Base-by-base conservation (phyloP, 108 stramenopile genomes). In the Cyclostephanos invisitatus region DNA sequence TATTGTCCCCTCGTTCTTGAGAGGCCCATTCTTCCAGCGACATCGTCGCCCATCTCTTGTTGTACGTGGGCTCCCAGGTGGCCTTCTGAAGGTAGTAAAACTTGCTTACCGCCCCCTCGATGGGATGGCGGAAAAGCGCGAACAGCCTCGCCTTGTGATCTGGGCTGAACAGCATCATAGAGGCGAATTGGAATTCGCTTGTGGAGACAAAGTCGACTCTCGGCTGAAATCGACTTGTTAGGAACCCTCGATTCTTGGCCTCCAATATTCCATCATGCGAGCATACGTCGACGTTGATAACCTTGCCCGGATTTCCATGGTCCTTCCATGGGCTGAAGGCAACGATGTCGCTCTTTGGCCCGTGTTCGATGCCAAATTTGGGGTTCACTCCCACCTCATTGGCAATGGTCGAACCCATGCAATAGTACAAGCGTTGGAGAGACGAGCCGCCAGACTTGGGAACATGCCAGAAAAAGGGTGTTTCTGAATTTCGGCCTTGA, bases 391-490 rank as follows among this genome's bases (percentile, higher is more conserved):
- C 80, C 18, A 72, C 61, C 51, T 83, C 78, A 24, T 63, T 69
- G 8, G 83, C 75, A 50, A 75, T 56, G 2, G 62, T 63, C 36
- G 79, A 54, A 0, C 78, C 83, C 53, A 83, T 71, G 64, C 83
- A 83, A 55, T 67, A 78, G 17, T 64, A 74, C 8, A 80, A 56
- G 32, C 67, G 64, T 54, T 83, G 78, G 51, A 83, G 48, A 20
- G 78, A 74, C 22, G 77, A 67, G 25, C 80, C 80, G 8, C 80
- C 84, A 14, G 66, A 56, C 20, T 82, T 82, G 28, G 80, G 79
- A 7, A 85, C 67, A 36, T 82, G 81, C 84, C 84, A 85, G 28
- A 85, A 81, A 48, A 85, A 73, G n/a, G 80, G 76, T 37, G 73
- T 75, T 47, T 50, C 44, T 24, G 12, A 28, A 48, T 68, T 65